A percentile compares a stretch with the other conserved stretches of the same genome.
Evolutionary conservation across 768 basidiomycete genomes (phyloP).

Genomic region (Collybia sordida): DNA sequence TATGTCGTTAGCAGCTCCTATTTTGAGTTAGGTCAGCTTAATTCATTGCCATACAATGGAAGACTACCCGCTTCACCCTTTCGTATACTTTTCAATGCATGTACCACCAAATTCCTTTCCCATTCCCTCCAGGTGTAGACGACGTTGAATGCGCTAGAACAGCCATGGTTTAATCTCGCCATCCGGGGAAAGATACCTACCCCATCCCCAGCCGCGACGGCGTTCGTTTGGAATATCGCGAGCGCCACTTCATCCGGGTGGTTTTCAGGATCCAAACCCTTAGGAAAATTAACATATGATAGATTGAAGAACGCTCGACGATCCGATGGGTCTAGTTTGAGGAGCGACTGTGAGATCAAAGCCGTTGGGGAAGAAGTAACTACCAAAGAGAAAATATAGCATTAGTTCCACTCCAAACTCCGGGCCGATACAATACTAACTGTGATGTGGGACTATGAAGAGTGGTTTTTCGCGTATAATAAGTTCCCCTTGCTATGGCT

Average conservation of each 20-base stretch:
- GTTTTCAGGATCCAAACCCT: constrained; percentile 32
- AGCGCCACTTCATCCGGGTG: constrained; percentile 49
- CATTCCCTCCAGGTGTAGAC: constrained; percentile 60
- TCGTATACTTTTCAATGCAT: constrained; percentile 54
- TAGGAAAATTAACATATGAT: constrained; percentile 55
- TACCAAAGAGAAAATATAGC: constrained; percentile 15
- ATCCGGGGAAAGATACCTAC: constrained; percentile 69
- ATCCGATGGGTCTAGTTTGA: constrained; percentile 27
- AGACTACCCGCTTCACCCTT: constrained; percentile 45
- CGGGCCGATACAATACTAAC: constrained; percentile 30
- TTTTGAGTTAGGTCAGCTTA: background rate
- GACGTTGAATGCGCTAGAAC: constrained; percentile 64
- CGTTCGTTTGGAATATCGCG: constrained; percentile 69
- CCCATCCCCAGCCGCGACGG: constrained; percentile 49
- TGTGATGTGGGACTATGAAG: constrained; percentile 47
- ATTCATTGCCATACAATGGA: constrained; percentile 1
- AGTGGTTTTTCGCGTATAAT: constrained; percentile 56
- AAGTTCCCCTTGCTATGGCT: constrained; percentile 51
- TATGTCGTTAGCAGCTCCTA: constrained; percentile 68
- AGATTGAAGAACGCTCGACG: constrained; percentile 50
- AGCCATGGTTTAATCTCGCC: constrained; percentile 70
- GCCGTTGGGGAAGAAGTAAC: constrained; percentile 45
- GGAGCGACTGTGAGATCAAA: constrained; percentile 37
- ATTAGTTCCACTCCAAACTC: background rate
- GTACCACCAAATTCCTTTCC: constrained; percentile 49